Evolutionary conservation across 75 land plant genomes (phyloP).

Genomic region (Ceratopteris richardii): DNA sequence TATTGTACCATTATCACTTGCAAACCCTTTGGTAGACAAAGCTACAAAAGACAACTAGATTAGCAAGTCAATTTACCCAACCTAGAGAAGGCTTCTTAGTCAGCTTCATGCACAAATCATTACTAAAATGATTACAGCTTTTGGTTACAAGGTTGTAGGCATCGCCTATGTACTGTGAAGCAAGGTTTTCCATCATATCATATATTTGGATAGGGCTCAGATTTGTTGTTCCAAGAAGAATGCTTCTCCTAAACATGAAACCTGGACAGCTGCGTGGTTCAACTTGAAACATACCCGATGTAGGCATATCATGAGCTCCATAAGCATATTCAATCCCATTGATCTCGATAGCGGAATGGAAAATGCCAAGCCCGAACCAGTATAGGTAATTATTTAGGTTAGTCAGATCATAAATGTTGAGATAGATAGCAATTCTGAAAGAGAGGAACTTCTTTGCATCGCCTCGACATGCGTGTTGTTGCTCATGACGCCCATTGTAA

Average conservation of each 20-base stretch:
- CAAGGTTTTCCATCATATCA: slow-evolving; percentile 62
- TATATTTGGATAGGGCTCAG: slow-evolving; percentile 54
- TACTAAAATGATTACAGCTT: slow-evolving; percentile 90
- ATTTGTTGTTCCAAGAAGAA: slow-evolving; percentile 62
- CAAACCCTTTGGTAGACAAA: no score
- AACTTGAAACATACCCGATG: slow-evolving; percentile 88
- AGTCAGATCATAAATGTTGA: slow-evolving; percentile 87
- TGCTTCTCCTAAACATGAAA: slow-evolving; percentile 62
- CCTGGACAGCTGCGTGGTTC: slow-evolving; percentile 90
- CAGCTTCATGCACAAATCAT: slow-evolving; percentile 62
- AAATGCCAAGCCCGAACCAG: slow-evolving; percentile 84
- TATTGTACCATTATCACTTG: no score
- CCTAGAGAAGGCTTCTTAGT: slow-evolving; percentile 63
- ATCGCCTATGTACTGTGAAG: slow-evolving; percentile 69
- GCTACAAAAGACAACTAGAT: no score
- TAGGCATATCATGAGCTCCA: slow-evolving; percentile 85
- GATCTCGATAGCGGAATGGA: slow-evolving; percentile 88
- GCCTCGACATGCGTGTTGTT: no score
- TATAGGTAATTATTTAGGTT: slow-evolving; percentile 64
- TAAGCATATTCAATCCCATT: slow-evolving; percentile 78
- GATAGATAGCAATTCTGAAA: slow-evolving; percentile 23
- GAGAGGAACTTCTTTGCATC: no score
- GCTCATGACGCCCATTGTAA: no score
- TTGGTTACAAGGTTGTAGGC: slow-evolving; percentile 78
- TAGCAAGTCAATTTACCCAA: slow-evolving; percentile 92